phyloP scores from a whole-genome alignment of 2,329 filamentous ascomycete species.

The Massarina eburnea region DNA sequence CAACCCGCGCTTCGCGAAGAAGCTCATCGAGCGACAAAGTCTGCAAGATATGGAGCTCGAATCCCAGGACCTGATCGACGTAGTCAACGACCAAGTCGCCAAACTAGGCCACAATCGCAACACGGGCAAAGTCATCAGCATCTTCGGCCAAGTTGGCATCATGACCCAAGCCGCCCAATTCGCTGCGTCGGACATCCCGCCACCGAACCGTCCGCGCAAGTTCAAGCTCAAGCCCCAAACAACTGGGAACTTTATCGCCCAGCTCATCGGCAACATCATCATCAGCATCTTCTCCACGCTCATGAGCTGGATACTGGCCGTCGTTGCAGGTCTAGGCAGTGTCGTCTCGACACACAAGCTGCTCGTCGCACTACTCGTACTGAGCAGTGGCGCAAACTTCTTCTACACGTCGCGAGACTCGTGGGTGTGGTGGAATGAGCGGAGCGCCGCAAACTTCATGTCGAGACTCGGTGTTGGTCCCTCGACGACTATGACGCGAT shows the following conservation, averaged over 20 bases:
- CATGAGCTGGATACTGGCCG: conserved; percentile 74
- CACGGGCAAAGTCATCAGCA: conserved; percentile 75
- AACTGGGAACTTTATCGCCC: conserved; percentile 69
- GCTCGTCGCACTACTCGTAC: conserved; percentile 66
- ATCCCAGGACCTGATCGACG: conserved; percentile 72
- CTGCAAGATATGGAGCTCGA: conserved; percentile 73
- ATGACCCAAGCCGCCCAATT: conserved; percentile 62
- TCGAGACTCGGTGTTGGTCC: conserved; percentile 75
- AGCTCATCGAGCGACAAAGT: conserved; percentile 64
- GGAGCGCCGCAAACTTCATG: conserved; percentile 81
- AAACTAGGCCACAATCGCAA: conserved; percentile 72
- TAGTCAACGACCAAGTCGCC: conserved; percentile 75
- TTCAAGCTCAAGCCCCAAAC: conserved; percentile 54
- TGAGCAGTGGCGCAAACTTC: conserved; percentile 73
- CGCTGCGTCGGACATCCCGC: conserved; percentile 37
- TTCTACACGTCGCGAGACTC: conserved; percentile 73
- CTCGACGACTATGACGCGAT: conserved; percentile 78
- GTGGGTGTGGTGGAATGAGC: conserved; percentile 82
- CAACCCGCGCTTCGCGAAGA: conserved; percentile 45
- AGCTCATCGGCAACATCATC: conserved; percentile 70
- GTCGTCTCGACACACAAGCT: conserved; percentile 73
- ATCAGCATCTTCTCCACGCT: conserved; percentile 75
- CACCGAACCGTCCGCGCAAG: conserved; percentile 39
- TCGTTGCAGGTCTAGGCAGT: conserved; percentile 65
- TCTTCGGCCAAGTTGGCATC: conserved; percentile 75